Conservation (phyloP, 2,329 filamentous ascomycete species). For the Pleurostoma richardsiae region DNA sequence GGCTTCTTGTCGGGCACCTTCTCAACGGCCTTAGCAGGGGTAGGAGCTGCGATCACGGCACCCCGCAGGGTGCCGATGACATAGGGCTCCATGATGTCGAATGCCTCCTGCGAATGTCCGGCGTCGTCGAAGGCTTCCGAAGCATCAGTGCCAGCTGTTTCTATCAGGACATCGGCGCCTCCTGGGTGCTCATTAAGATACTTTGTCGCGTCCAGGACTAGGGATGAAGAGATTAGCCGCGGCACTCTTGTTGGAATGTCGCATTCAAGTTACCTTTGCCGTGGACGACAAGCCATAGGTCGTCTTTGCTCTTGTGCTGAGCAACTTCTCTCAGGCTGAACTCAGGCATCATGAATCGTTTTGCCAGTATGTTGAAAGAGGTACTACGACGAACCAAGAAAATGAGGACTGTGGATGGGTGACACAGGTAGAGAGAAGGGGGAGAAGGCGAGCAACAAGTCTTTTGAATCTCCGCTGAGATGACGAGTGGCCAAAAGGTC, state of each 20-base stretch:
- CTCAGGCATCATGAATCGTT: slow-evolving; percentile 5
- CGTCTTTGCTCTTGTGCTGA: slow-evolving; percentile 38
- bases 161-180: slow-evolving; percentile 72
- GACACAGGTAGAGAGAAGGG: too few relatives aligned
- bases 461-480: too few relatives aligned
- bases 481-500: too few relatives aligned
- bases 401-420: too few relatives aligned
- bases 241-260: background rate
- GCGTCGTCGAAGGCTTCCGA: slow-evolving; percentile 80
- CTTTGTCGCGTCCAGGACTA: slow-evolving; percentile 54
- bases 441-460: too few relatives aligned
- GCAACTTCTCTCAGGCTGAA: slow-evolving; percentile 37
- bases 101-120: slow-evolving; percentile 66
- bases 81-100: slow-evolving; percentile 33
- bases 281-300: slow-evolving; percentile 52
- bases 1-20: background rate
- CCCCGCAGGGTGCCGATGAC: slow-evolving; percentile 31
- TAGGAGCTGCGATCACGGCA: slow-evolving; percentile 4
- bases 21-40: background rate
- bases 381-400: too few relatives aligned
- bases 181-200: slow-evolving; percentile 61
- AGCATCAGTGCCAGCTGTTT: slow-evolving; percentile 73
- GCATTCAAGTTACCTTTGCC: slow-evolving; percentile 38
- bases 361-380: too few relatives aligned
- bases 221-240: too few relatives aligned